Evolutionary conservation across 192 early-diverging fungal genomes (phyloP), one percentile per base, ranked within the genome.

Genomic region (Thamnidium elegans): DNA sequence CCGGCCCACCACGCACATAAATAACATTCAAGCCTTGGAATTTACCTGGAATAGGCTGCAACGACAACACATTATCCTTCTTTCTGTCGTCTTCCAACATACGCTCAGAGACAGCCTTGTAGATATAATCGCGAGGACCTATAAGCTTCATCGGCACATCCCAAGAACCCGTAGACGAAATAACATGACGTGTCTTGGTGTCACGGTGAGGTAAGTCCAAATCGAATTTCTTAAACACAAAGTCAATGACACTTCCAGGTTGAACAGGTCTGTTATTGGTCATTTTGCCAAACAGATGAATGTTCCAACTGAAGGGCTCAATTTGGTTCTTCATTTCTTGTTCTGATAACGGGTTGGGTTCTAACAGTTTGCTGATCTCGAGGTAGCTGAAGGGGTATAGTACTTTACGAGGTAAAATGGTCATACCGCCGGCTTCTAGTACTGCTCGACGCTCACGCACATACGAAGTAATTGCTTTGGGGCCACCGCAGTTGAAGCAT

Each of bases 401-500:
- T 3, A 74, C 76, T 21, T 66, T 45, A 50, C 74, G 67, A 4
- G 81, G 79, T 11, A 85, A 30, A 36, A 85, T 82, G 7, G 30
- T 55, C 10, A 85, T 61, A 0, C 81, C 81, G 44, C 69, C 70
- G 30, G 58, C 67, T 62, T 81, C 81, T 7, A 85, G 65, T 15
- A 67, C 44, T 15, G 36, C 46, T 7, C 76, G 72, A 36, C 82
- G 71, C 1, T 73, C 48, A 43, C 73, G 78, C 4, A 83, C 83
- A 68, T 85, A 85, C 0, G 63, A 69, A n/a, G 83, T 83, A 23
- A 85, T 79, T 1, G 79, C 81, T 34, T 77, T 80, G 23, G 81
- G 81, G 2, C 83, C 83, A n/a, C 76, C 73, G 39, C 83, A 85
- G 47, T 83, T 85, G 68, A 85, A 85, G 52, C 83, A 85, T 43